A percentile compares a stretch with the other conserved stretches of the same genome.
Conservation (phyloP, 129 eudicot species). For the Ambrosia trifida region DNA sequence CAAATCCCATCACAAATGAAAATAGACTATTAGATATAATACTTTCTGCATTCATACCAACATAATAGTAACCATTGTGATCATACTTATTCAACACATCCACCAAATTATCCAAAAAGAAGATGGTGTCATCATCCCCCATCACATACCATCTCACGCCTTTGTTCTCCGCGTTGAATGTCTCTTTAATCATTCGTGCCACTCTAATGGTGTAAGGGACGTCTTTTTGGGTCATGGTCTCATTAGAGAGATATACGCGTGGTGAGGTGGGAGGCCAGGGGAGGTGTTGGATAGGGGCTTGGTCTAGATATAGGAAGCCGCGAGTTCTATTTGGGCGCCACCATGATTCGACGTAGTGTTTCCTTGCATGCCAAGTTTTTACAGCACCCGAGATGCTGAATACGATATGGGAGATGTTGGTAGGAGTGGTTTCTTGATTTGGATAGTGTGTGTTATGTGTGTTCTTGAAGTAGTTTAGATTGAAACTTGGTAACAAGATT, state of each 20-base stretch:
- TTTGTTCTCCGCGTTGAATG: slow-evolving; percentile 33
- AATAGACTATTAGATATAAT: slow-evolving; percentile 29
- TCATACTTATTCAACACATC: slow-evolving; percentile 55
- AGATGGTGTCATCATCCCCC: slow-evolving; percentile 75
- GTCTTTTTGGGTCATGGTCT: slow-evolving; percentile 17
- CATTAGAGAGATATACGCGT: slow-evolving; percentile 42
- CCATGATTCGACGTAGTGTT: slow-evolving; percentile 57
- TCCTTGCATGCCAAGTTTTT: slow-evolving; percentile 41
- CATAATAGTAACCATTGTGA: slow-evolving; percentile 52
- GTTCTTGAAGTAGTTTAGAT: slow-evolving; percentile 33
- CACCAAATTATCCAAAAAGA: slow-evolving; percentile 56
- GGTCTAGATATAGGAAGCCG: slow-evolving; percentile 54
- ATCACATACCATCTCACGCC: slow-evolving; percentile 65
- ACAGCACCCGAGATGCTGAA: slow-evolving; percentile 51
- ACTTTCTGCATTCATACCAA: slow-evolving; percentile 66
- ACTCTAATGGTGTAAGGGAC: slow-evolving; percentile 47
- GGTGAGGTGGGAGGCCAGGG: slow-evolving; percentile 64
- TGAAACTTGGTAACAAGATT: slow-evolving; percentile 28
- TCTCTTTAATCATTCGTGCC: slow-evolving; percentile 41
- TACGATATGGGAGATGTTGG: slow-evolving; percentile 50
- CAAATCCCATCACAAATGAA: slow-evolving; percentile 68
- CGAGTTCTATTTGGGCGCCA: slow-evolving; percentile 63
- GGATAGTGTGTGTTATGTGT: slow-evolving; percentile 16
- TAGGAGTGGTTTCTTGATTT: slow-evolving; percentile 28
- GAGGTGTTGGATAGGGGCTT: slow-evolving; percentile 42